Base-by-base conservation (phyloP, 495 filamentous ascomycete genomes). In the Neurospora terricola region DNA sequence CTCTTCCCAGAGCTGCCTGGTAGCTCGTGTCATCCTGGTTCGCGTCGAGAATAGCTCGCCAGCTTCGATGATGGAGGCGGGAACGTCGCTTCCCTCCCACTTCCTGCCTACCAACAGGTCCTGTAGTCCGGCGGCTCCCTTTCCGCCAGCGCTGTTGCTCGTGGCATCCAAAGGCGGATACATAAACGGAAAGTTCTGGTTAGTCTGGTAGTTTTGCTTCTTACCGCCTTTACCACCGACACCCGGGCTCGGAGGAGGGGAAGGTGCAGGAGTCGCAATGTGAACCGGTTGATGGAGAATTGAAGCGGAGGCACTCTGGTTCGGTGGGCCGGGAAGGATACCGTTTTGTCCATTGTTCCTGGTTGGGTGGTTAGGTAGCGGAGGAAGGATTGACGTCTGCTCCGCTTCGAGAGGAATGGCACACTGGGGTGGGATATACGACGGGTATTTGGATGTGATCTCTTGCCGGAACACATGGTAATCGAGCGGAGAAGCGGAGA, bases 121-220 rank as follows among this genome's bases (percentile, higher is more conserved):
- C 80, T 96, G 93, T 45, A 91, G 80, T 38, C 90, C 90, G 2
- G 91, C 92, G 18, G 82, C 88, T 39, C 92, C 93, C 78, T 96
- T 97, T 6, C 94, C 96, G 71, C 95, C 94, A 62, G 94, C 89
- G 71, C 89, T 90, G 77, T 94, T 96, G 80, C 90, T 95, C 8
- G 88, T 88, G 73, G 89, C 89, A 83, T 96, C 93, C 16, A 96
- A 82, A 3, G 96, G 94, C 3, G 96, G 96, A 77, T 98, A 99
- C 83, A 99, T 89, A 76, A 99, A 98, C 0, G 96, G 96, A 75
- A 99, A 99, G 76, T 97, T 94, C 75, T 99, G 96, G 78, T 99
- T 99, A 0, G 96, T 99, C 80, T 99, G 96, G 79, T 98, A 99
- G 73, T 98, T 99, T 75, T 98, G 96, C 78, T 99, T 99, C 84